Evolutionary conservation across 306 rosid species (phyloP), one percentile per base, ranked within the genome.

Genomic region (Vigna mungo): DNA sequence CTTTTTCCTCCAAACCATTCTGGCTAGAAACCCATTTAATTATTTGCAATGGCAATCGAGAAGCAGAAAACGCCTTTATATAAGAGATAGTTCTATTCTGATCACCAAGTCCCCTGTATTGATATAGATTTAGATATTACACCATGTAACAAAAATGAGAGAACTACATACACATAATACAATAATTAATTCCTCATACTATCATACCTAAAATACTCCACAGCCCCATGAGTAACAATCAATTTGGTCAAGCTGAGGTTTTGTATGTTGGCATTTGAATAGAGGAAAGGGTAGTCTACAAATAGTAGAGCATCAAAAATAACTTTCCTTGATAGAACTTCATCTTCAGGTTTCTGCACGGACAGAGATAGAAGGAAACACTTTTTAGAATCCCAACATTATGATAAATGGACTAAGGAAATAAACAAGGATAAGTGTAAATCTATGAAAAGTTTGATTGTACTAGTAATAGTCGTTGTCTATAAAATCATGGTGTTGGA

Each of bases 211-310:
- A 80, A 85, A 84, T 82, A 83, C 78, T 84, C 88, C 21, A 85
- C 76, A 66, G 90, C 97, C 77, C 84, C 89, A 3, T 90, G 86
- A 15, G 88, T 75, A 83, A 80, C 78, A 84, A 94, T 78, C 88
- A 94, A 77, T 83, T 87, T 92, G 76, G 86, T 83, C 79, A 89
- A 75, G 68, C 88, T 71, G 69, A 87, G 87, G 63, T 75, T 59
- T 80, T 69, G 72, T 66, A 78, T 39, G 83, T 84, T 80, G 44
- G 79, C 65, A 77, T 86, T 81, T 68, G 64, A 79, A 68, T 80
- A 80, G 34, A 88, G 79, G 82, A 84, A 90, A 59, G 96, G 83
- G 80, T 90, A 94, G 7, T 90, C 98, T 34, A 84, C 96, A 86
- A 92, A 83, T 80, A 94, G 75, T 53, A 90, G 44, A 59, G 84